Conservation (phyloP, 2,329 filamentous ascomycete genomes). For the Mycosphaerella sp. region DNA sequence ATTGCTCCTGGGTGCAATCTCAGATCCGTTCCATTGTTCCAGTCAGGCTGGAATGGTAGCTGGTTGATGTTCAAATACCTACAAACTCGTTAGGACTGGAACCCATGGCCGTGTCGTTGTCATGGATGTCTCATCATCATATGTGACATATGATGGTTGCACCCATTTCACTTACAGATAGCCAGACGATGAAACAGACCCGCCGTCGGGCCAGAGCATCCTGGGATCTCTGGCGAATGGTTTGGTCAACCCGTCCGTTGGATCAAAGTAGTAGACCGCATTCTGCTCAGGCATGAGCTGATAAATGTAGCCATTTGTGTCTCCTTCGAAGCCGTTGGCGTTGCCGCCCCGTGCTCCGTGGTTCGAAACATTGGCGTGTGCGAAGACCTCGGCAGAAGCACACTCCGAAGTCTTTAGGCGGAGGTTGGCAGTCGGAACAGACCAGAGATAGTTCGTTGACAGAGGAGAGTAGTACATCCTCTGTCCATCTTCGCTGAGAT, state of each 20-base stretch:
- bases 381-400: slow-evolving; percentile 37
- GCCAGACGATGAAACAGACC: slow-evolving; percentile 39
- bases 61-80: slow-evolving; percentile 46
- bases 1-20: slow-evolving; percentile 43
- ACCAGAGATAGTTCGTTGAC: slow-evolving; percentile 35
- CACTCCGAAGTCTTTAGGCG: slow-evolving; percentile 28
- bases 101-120: too few species aligned
- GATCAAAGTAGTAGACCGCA: slow-evolving; percentile 43
- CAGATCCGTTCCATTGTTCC: slow-evolving; percentile 44
- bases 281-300: slow-evolving; percentile 45
- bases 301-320: slow-evolving; percentile 42
- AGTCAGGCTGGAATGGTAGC: slow-evolving; percentile 43
- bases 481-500: slow-evolving; percentile 34
- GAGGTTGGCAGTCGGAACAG: slow-evolving; percentile 31
- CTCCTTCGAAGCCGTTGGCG: slow-evolving; percentile 43
- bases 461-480: slow-evolving; percentile 43
- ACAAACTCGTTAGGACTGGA: too few species aligned
- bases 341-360: slow-evolving; percentile 44
- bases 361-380: slow-evolving; percentile 43
- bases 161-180: slow-evolving; percentile 34
- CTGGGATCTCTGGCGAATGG: slow-evolving; percentile 40
- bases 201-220: slow-evolving; percentile 43
- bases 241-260: slow-evolving; percentile 34
- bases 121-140: too few species aligned
- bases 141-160: too few species aligned